Percentiles rank a stretch among this genome's conserved stretches.
These are phyloP conservation scores for Chenopodium berlandieri DNA, from an alignment of 148 eudicot genomes.

Conservation along the genomic window DNA sequence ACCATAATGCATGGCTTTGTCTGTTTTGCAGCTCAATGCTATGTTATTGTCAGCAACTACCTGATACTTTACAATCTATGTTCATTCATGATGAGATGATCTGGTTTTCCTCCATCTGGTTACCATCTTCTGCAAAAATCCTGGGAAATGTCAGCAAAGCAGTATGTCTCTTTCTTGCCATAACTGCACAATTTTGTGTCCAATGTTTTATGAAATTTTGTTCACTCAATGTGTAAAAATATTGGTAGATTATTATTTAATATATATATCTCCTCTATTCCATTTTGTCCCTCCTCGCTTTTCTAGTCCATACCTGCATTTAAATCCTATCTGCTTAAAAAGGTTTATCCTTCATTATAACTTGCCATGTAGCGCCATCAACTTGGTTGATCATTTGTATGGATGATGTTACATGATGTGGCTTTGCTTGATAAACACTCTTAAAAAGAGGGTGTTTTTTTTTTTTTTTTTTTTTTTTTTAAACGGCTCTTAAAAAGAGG, in stretches of 20 bases:
- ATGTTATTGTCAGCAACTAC: neutral
- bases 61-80: neutral
- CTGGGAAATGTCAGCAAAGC: constrained; percentile 7
- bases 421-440: neutral
- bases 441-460: too few species aligned
- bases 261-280: neutral
- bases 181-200: constrained; percentile 5
- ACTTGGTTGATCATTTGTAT: neutral
- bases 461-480: too few species aligned
- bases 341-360: neutral
- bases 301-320: neutral
- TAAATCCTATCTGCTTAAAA: neutral
- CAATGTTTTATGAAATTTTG: neutral
- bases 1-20: neutral
- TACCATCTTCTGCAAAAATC: neutral
- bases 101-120: neutral
- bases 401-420: neutral
- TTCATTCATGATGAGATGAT: neutral
- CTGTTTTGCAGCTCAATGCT: constrained; percentile 13
- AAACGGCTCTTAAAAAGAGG: too few species aligned
- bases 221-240: neutral
- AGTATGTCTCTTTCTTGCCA: constrained; percentile 19
- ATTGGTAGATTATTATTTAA: neutral
- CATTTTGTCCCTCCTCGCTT: neutral
- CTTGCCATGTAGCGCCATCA: neutral